phyloP scores from a whole-genome alignment of 176 grass and related monocot species.

The Elaeis guineensis region DNA sequence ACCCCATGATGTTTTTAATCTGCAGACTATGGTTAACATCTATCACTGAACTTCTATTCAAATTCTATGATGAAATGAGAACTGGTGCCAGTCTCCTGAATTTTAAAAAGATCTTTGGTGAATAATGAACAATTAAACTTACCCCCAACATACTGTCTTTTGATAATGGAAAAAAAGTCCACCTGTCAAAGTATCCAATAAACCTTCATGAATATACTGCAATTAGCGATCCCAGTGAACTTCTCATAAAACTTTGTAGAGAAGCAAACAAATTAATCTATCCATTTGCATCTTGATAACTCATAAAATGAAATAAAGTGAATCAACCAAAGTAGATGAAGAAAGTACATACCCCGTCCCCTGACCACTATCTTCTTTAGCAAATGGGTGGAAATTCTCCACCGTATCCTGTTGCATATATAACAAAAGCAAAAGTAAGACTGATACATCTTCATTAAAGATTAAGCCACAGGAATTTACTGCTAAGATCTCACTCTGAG shows the following conservation, averaged over 20 bases:
- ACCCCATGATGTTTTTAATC: too few species aligned
- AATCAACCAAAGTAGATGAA: conserved; percentile 3
- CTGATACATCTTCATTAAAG: too few species aligned
- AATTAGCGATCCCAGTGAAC: too few species aligned
- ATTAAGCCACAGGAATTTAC: not conserved
- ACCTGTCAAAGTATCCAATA: conserved; percentile 37
- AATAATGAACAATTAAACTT: conserved; percentile 16
- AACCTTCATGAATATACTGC: conserved; percentile 2
- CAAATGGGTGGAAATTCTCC: conserved; percentile 80
- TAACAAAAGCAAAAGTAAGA: conserved; percentile 7
- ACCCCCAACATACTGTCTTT: conserved; percentile 78
- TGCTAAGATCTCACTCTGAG: conserved; percentile 67
- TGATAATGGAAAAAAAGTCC: conserved; percentile 83
- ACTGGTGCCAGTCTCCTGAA: too few species aligned
- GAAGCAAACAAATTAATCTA: too few species aligned
- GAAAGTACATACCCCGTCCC: conserved; percentile 66
- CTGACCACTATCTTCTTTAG: conserved; percentile 43
- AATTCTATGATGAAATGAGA: too few species aligned
- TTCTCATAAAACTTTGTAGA: too few species aligned
- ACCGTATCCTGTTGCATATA: conserved; percentile 69
- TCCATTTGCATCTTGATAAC: not conserved
- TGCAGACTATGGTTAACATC: too few species aligned
- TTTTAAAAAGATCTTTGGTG: too few species aligned
- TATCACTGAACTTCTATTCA: too few species aligned
- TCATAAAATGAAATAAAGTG: not conserved